A percentile compares a stretch with the other conserved stretches of the same genome.
phyloP scores from a whole-genome alignment of 75 land plant species.

The Picea sitchensis region DNA sequence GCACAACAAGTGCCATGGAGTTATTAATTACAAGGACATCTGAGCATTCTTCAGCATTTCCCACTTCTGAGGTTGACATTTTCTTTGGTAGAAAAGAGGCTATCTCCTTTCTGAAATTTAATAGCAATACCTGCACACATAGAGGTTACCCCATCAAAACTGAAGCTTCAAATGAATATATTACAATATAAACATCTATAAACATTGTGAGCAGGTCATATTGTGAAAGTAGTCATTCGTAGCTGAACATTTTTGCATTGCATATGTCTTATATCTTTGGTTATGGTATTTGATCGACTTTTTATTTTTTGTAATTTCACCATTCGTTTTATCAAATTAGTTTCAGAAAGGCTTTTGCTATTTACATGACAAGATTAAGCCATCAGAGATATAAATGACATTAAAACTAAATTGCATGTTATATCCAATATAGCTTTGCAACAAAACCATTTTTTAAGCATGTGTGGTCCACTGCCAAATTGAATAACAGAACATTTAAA shows the following conservation, averaged over 20 bases:
- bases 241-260: background rate
- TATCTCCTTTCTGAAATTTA: slow-evolving; percentile 91
- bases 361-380: background rate
- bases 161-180: too few relatives aligned
- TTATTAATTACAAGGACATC: slow-evolving; percentile 67
- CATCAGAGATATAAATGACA: background rate
- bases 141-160: background rate
- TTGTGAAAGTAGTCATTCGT: background rate
- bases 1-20: slow-evolving; percentile 70
- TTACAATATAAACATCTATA: background rate
- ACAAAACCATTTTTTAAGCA: background rate
- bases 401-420: background rate
- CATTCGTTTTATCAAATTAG: background rate
- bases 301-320: background rate
- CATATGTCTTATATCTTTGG: background rate
- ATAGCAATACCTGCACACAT: slow-evolving; percentile 56
- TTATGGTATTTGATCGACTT: background rate
- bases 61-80: slow-evolving; percentile 5
- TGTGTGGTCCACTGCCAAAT: background rate
- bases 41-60: slow-evolving; percentile 69
- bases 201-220: background rate
- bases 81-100: slow-evolving; percentile 56
- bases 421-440: background rate
- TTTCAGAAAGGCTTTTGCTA: background rate
- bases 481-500: background rate